A percentile compares a stretch with the other conserved stretches of the same genome.
phyloP scores from a whole-genome alignment of 805 yeast species.

The Starmerella khaoyaiensis region DNA sequence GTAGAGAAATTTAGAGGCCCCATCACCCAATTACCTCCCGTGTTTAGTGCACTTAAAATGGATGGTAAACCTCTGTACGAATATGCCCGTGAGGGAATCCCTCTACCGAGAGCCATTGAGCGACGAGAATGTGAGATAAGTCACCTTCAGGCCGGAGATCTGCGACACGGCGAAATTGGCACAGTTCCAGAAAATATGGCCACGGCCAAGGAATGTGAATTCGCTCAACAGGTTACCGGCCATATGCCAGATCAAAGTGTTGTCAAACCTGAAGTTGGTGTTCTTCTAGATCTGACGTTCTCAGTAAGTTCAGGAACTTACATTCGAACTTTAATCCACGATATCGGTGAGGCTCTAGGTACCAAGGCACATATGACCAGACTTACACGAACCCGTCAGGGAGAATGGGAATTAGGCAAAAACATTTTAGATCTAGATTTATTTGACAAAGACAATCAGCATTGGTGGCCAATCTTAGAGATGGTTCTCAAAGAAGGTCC shows the following conservation, averaged over 20 bases:
- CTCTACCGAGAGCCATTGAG: conserved; percentile 73
- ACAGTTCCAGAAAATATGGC: conserved; percentile 25
- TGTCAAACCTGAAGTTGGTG: conserved; percentile 21
- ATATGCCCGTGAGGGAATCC: conserved; percentile 78
- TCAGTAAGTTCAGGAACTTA: conserved; percentile 91
- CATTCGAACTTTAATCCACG: conserved; percentile 79
- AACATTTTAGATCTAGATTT: conserved; percentile 55
- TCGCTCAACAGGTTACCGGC: conserved; percentile 25
- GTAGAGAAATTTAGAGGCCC: conserved; percentile 61
- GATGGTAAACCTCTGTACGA: conserved; percentile 89
- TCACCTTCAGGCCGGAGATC: conserved; percentile 38
- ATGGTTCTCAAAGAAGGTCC: conserved; percentile 32
- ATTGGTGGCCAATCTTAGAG: conserved; percentile 40
- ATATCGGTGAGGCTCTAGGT: conserved; percentile 67
- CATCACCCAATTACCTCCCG: conserved; percentile 83
- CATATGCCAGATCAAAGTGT: too few species aligned
- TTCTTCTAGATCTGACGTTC: conserved; percentile 53
- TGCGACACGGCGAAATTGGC: conserved; percentile 25
- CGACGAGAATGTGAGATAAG: conserved; percentile 59
- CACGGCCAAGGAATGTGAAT: conserved; percentile 27
- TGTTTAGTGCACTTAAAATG: conserved; percentile 86
- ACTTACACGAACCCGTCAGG: conserved; percentile 60
- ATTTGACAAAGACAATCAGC: conserved; percentile 41
- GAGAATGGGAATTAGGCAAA: conserved; percentile 66
- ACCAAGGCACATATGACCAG: conserved; percentile 82